Evolutionary conservation across 2,329 filamentous ascomycete species (phyloP).

Genomic region (Penicillium corylophilum): DNA sequence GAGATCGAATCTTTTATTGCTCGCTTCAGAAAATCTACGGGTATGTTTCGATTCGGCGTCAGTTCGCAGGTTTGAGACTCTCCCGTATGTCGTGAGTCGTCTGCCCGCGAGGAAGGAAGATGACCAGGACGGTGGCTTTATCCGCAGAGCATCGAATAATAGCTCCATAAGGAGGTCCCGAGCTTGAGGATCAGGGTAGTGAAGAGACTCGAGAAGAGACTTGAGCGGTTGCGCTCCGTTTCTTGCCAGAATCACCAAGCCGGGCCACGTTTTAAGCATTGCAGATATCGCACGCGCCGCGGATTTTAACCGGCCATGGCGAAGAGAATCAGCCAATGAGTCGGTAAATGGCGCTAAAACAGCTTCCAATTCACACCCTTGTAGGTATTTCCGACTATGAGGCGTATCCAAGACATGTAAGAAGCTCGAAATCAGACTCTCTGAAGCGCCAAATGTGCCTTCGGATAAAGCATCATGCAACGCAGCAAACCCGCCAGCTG

Average conservation of each 20-base stretch:
- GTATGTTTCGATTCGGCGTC: conserved; percentile 55
- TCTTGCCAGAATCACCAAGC: conserved; percentile 82
- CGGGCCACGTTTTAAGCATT: conserved; percentile 90
- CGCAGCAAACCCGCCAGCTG: conserved; percentile 78
- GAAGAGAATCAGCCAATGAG: conserved; percentile 57
- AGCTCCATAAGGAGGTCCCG: conserved; percentile 83
- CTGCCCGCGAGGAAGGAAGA: conserved; percentile 91
- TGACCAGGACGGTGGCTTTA: conserved; percentile 93
- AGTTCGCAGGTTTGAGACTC: conserved; percentile 79
- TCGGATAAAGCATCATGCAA: conserved; percentile 91
- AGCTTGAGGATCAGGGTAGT: conserved; percentile 56
- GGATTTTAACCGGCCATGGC: conserved; percentile 70
- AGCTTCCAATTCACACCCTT: conserved; percentile 83
- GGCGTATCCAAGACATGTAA: conserved; percentile 87
- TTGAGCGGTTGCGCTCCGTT: conserved; percentile 81
- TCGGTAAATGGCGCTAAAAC: conserved; percentile 93
- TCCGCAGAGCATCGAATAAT: conserved; percentile 77
- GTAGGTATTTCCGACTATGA: conserved; percentile 74
- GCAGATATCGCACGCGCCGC: conserved; percentile 91
- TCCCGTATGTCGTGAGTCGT: conserved; percentile 91
- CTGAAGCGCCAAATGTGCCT: conserved; percentile 87
- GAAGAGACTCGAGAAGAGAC: conserved; percentile 70
- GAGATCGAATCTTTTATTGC: conserved; percentile 67
- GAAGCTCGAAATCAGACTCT: conserved; percentile 83
- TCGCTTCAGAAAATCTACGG: conserved; percentile 61